Evolutionary conservation across 495 filamentous ascomycete species (phyloP), one percentile per base, ranked within the genome.

Genomic region (Pyrenopolyporus hunteri): DNA sequence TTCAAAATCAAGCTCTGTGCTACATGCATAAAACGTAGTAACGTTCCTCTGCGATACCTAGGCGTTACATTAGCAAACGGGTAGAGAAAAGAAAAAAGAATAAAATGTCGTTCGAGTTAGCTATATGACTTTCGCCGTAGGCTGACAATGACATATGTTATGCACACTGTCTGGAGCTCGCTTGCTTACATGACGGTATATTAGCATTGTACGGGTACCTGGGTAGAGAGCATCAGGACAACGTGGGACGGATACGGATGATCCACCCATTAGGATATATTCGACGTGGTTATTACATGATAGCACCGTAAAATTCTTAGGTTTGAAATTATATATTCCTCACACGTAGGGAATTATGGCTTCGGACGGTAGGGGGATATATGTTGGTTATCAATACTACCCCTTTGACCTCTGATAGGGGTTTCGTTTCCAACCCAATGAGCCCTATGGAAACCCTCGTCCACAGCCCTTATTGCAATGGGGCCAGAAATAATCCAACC

Each of bases 51-150:
- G 16, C 7, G 9, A 33, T 20, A 20, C 22, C 37, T 22, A 40
- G 37, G 50, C 19, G 49, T 63, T 57, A 42, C 29, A 17, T 39
- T 51, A 9, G 39, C 39, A 31, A 28, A 6, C 37, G 16, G 37
- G 37, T 35, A 16, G 48, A 46, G 23, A 20, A 47, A 54, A 53
- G 37, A 28, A 39, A 5, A 48, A 25, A 45, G 10, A n/a, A 36
- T 36, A 16, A 60, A 48, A 54, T 47, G 48, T 42, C 28, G n/a
- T 11, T 46, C n/a, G 29, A 36, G 14, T 46, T 55, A 14, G 4
- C 16, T 32, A 10, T 6, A 11, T 31, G 29, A 31, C 28, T 31
- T 31, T 31, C n/a, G 25, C 7, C 8, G 16, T 11, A 23, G 17
- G 19, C 39, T 23, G 19, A 22, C n/a, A 23, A 42, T 42, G 22